Conservation (phyloP, 768 basidiomycete genomes). For the Collybiopsis luxurians region DNA sequence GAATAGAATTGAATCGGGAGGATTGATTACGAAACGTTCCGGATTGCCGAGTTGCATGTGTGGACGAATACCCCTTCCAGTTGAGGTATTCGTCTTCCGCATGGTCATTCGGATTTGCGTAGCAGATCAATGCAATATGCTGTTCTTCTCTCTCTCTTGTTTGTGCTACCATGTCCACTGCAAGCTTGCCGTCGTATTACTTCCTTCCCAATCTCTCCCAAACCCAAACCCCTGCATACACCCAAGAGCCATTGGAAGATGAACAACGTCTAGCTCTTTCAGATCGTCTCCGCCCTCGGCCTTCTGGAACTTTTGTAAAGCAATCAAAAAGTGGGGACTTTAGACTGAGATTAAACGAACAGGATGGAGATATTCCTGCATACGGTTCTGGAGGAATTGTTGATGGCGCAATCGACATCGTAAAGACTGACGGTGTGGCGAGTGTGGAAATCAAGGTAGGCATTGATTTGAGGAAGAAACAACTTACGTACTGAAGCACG, state of each 20-base stretch:
- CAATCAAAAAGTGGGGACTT: conserved; percentile 52
- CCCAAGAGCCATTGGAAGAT: conserved; percentile 48
- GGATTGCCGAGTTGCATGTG: no score
- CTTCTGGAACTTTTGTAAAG: conserved; percentile 54
- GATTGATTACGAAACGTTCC: no score
- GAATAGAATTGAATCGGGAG: no score
- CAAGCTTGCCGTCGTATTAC: conserved; percentile 49
- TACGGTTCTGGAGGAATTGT: conserved; percentile 53
- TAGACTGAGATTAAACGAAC: conserved; percentile 44
- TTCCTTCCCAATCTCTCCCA: conserved; percentile 30
- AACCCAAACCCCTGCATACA: conserved; percentile 43
- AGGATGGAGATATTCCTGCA: conserved; percentile 52
- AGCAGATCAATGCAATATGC: not conserved
- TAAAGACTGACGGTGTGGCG: conserved; percentile 52
- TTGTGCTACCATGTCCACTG: conserved; percentile 45
- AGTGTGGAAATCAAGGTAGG: conserved; percentile 65
- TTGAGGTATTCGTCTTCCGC: no score
- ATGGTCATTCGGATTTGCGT: not conserved
- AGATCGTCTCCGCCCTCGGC: conserved; percentile 35
- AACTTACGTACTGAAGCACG: not conserved
- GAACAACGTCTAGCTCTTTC: conserved; percentile 54
- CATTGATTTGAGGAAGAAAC: not conserved
- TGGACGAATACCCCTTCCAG: no score
- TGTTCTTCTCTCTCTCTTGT: not conserved
- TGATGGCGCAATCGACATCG: conserved; percentile 54